Evolutionary conservation across 2,329 filamentous ascomycete species (phyloP), one percentile per base, ranked within the genome.

Genomic region (Apiospora saccharicola): DNA sequence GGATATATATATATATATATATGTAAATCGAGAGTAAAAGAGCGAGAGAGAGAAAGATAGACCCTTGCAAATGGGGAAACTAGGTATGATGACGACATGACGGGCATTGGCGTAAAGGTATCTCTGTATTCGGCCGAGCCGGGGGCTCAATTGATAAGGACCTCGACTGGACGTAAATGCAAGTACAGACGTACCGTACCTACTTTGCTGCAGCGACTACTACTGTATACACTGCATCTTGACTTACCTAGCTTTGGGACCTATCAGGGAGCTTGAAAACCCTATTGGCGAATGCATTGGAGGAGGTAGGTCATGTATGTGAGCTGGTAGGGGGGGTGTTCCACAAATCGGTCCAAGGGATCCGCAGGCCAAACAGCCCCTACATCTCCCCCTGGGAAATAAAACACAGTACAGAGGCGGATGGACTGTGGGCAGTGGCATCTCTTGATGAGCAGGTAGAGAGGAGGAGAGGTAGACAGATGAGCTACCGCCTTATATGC

Each of bases 41-140:
- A 41, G 37, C 8, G 37, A 41, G 37, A 41, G 6, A 41, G 37
- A 41, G 37, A 41, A 10, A 64, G 10, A 64, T 12, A n/a, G 22
- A 64, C 34, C 34, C 34, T 64, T 41, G 57, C 57, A 19, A 41
- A 41, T 41, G 57, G 57, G 57, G 57, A 64, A 8, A 34, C 57
- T 41, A 64, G 57, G 57, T 41, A 64, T 64, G 57, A 64, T 64
- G 57, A 64, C 57, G 57, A 64, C 57, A n/a, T 64, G 57, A n/a
- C 57, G 57, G 34, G 57, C 57, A 64, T 64, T 64, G 57, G 57
- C 57, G 57, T 41, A 34, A 19, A 64, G 57, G 57, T 64, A 64
- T 64, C 34, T 64, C 30, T 41, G 57, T 64, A 41, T 64, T 64
- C 57, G 57, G 57, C 57, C 57, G 57, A 64, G n/a, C 10, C 53